Conservation (phyloP, 371 early-diverging fungal species). For the Zancudomyces culisetae region DNA sequence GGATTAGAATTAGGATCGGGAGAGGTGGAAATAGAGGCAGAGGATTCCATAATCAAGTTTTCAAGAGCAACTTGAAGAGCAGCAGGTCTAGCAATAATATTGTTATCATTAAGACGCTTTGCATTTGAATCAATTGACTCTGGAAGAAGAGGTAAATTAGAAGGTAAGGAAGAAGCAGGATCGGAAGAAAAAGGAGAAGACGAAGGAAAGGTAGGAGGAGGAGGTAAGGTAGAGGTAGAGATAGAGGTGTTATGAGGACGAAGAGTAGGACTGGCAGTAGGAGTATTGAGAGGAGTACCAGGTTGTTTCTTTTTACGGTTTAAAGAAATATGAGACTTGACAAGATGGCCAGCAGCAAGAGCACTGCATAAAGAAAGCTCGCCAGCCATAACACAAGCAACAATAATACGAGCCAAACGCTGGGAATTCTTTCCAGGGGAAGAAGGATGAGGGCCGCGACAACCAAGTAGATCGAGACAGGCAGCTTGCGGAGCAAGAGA, state of each 20-base stretch:
- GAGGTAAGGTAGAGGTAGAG: too few species aligned
- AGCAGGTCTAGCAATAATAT: background rate
- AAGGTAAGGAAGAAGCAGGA: too few species aligned
- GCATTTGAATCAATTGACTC: too few species aligned
- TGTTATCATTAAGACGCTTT: too few species aligned
- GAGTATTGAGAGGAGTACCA: background rate
- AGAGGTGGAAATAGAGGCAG: background rate
- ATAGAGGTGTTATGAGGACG: too few species aligned
- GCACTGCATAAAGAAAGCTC: slow-evolving; percentile 80
- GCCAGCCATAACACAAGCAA: slow-evolving; percentile 91
- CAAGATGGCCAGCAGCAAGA: slow-evolving; percentile 69
- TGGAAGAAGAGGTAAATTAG: too few species aligned
- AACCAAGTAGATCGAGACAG: slow-evolving; percentile 76
- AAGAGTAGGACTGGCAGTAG: too few species aligned
- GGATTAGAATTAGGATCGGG: too few species aligned
- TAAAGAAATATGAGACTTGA: slow-evolving; percentile 63
- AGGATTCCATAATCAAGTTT: background rate
- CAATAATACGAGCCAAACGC: slow-evolving; percentile 70
- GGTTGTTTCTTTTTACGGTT: slow-evolving; percentile 31
- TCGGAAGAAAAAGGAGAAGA: too few species aligned
- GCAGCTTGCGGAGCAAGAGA: slow-evolving; percentile 71
- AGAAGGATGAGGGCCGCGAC: slow-evolving; percentile 60
- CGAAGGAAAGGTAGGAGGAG: too few species aligned
- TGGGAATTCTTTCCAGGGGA: slow-evolving; percentile 79
- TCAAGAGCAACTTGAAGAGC: background rate